These are phyloP conservation scores for Phoma sp. DNA, from an alignment of 2,329 filamentous ascomycete species.

Conservation along the genomic window DNA sequence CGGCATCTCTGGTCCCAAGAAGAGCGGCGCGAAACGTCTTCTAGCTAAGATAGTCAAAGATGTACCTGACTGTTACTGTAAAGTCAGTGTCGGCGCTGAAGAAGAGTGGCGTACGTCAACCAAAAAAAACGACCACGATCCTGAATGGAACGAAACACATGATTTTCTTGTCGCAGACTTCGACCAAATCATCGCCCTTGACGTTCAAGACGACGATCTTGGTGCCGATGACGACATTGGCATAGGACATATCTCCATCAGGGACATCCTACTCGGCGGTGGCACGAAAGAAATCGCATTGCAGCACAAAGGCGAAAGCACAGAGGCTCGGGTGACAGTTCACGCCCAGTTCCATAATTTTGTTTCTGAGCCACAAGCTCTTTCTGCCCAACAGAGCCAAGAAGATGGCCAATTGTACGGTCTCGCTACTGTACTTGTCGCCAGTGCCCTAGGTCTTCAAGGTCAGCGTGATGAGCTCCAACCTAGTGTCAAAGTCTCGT, in stretches of 20 bases:
- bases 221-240: slow-evolving; percentile 55
- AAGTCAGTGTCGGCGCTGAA: slow-evolving; percentile 54
- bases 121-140: slow-evolving; percentile 52
- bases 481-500: slow-evolving; percentile 55
- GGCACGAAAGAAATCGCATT: slow-evolving; percentile 52
- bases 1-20: slow-evolving; percentile 49
- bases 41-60: slow-evolving; percentile 55
- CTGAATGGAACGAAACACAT: slow-evolving; percentile 57
- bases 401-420: slow-evolving; percentile 47
- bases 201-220: slow-evolving; percentile 55
- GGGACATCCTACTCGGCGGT: slow-evolving; percentile 51
- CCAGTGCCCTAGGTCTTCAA: slow-evolving; percentile 51
- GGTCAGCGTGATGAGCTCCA: slow-evolving; percentile 54
- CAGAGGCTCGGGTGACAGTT: slow-evolving; percentile 46
- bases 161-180: slow-evolving; percentile 57
- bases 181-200: slow-evolving; percentile 52
- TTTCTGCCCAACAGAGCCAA: slow-evolving; percentile 38
- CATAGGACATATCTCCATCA: slow-evolving; percentile 50
- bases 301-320: slow-evolving; percentile 48
- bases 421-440: slow-evolving; percentile 53
- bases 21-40: slow-evolving; percentile 49
- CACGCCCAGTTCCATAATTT: slow-evolving; percentile 53
- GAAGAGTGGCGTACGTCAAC: slow-evolving; percentile 53
- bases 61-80: slow-evolving; percentile 56
- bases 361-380: slow-evolving; percentile 42